Conservation (phyloP, 2,329 filamentous ascomycete species). For the Sarocladium oryzae region DNA sequence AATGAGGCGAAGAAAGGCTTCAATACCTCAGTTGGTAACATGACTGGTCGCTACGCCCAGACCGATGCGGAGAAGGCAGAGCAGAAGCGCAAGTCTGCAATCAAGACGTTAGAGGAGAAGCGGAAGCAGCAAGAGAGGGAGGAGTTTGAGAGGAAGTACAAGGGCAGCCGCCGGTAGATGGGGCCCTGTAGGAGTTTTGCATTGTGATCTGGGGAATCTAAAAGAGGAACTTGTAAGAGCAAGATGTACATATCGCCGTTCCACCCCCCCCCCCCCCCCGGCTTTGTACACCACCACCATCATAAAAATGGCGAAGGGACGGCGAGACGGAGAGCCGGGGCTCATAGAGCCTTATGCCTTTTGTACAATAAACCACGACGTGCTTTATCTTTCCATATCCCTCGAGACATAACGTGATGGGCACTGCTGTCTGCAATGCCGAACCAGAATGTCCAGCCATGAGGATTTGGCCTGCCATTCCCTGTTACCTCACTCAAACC, state of each 20-base stretch:
- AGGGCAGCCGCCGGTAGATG: slow-evolving; percentile 14
- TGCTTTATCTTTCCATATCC: not conserved
- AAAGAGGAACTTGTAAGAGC: not conserved
- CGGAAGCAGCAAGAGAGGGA: slow-evolving; percentile 28
- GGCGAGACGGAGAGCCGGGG: not conserved
- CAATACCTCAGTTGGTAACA: slow-evolving; percentile 25
- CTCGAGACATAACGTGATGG: not conserved
- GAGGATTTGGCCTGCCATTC: not conserved
- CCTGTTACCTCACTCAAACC: no score
- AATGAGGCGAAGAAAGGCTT: slow-evolving; percentile 32
- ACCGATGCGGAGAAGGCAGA: slow-evolving; percentile 28
- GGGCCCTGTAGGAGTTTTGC: not conserved
- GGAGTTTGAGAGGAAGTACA: slow-evolving; percentile 36
- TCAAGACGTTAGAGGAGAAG: slow-evolving; percentile 29
- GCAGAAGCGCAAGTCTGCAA: slow-evolving; percentile 26
- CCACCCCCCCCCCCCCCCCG: not conserved
- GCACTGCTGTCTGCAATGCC: not conserved
- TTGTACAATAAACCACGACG: slow-evolving; percentile 1
- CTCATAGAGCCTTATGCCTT: not conserved
- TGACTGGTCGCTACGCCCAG: slow-evolving; percentile 26
- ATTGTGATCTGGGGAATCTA: not conserved
- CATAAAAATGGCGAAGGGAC: not conserved
- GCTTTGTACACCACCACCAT: not conserved
- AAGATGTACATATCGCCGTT: slow-evolving; percentile 6
- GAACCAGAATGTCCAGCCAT: not conserved